Evolutionary conservation across 768 basidiomycete genomes (phyloP), one percentile per base, ranked within the genome.

Genomic region (Leccinum truebloodii): DNA sequence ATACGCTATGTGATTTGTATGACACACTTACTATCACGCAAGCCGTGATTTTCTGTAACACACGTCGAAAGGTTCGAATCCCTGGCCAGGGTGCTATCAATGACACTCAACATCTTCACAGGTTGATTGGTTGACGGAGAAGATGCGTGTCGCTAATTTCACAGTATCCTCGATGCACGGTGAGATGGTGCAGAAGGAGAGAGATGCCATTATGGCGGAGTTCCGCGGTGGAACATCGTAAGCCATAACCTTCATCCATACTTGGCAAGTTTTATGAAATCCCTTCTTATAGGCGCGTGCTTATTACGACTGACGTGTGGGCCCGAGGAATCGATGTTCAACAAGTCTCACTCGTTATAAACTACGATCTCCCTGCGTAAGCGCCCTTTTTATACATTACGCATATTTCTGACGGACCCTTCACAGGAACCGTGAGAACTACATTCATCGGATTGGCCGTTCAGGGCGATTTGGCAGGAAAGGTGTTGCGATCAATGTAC

Each of bases 11-110:
- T 73, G 96, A 97, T 78, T 79, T 99, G 52, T 98, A 97, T 77
- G 96, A 98, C 76, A 98, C 96, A 30, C 86, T 99, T 65, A 98
- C 95, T 57, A 98, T 99, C 75, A 98, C 95, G 7, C 96, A 98
- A 83, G 96, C 95, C 52, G 95, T 98, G 73, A 97, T 98, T 73
- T 98, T 98, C 80, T 98, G 96, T 80, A 98, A 98, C 80, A 98
- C 95, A 16, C 85, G 94, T 69, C 84, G 95, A 80, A 98, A 98
- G 90, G 95, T 91, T 52, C 16, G 81, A 30, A 44, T 58, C 62
- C 20, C 8, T 53, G 52, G 9, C 41, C 41, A 50, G n/a, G 35
- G 28, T 37, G 13, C 14, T 30, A 34, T 54, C 8, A 20, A 44
- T 24, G 24, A 28, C 1, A n/a, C 67, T 67, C 7, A 73, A 28